Evolutionary conservation across 768 basidiomycete species (phyloP).

Genomic region (Boletus pseudopeckii): DNA sequence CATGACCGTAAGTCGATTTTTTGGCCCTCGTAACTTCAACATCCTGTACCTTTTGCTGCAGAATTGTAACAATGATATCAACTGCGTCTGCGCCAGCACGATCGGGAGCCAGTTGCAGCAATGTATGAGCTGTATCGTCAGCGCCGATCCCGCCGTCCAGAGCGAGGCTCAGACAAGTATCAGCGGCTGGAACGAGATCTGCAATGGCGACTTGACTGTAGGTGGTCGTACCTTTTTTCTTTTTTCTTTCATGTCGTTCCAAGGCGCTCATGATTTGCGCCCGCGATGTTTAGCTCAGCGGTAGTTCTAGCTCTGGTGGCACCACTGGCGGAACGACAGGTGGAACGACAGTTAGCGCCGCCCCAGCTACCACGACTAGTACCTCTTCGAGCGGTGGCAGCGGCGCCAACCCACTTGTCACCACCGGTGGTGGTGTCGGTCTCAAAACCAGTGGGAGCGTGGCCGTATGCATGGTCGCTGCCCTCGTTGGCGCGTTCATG

Average conservation of each 20-base stretch:
- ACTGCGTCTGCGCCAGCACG: conserved; percentile 12
- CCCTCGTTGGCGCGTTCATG: conserved; percentile 11
- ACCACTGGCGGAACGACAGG: neutral
- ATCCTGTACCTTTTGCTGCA: neutral
- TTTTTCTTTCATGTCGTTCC: no score
- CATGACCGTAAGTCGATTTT: conserved; percentile 14
- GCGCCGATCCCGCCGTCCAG: neutral
- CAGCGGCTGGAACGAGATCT: conserved; percentile 14
- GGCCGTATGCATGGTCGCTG: conserved; percentile 1
- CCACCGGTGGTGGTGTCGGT: neutral
- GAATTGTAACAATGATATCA: conserved; percentile 4
- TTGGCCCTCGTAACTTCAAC: no score
- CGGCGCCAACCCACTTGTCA: neutral
- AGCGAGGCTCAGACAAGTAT: conserved; percentile 8
- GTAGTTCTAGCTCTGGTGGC: conserved; percentile 2
- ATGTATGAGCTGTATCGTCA: conserved; percentile 23
- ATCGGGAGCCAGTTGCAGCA: conserved; percentile 12
- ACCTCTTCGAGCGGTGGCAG: neutral
- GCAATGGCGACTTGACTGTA: conserved; percentile 19
- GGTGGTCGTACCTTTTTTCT: neutral
- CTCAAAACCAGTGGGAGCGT: conserved; percentile 3
- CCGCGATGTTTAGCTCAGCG: conserved; percentile 8
- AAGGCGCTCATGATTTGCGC: neutral
- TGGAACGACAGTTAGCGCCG: neutral
- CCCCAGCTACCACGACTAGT: neutral